These are phyloP conservation scores for Radiomyces spectabilis DNA, from an alignment of 192 early-diverging fungal genomes.

Conservation along the genomic window DNA sequence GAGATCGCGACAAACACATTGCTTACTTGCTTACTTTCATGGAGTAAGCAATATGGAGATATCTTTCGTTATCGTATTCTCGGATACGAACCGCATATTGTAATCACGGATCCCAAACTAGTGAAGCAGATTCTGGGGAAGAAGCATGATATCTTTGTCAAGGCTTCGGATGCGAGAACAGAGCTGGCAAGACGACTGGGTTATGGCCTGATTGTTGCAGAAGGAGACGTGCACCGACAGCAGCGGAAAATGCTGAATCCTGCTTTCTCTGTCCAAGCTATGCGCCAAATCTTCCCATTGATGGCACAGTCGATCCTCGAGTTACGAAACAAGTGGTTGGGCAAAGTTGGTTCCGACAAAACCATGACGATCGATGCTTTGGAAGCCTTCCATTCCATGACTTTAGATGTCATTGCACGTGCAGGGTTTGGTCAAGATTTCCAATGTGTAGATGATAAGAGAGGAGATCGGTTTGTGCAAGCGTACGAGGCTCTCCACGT, in stretches of 20 bases:
- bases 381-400: slow-evolving; percentile 30
- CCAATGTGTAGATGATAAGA: slow-evolving; percentile 20
- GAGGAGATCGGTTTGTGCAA: slow-evolving; percentile 21
- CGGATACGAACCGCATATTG: slow-evolving; percentile 27
- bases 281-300: slow-evolving; percentile 35
- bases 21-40: too few relatives aligned
- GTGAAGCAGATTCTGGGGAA: slow-evolving; percentile 36
- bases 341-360: slow-evolving; percentile 19
- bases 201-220: slow-evolving; percentile 40
- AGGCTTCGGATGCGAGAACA: slow-evolving; percentile 16
- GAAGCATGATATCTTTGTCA: slow-evolving; percentile 37
- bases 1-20: too few relatives aligned
- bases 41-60: slow-evolving; percentile 44
- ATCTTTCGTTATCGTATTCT: slow-evolving; percentile 39
- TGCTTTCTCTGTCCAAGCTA: slow-evolving; percentile 34
- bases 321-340: slow-evolving; percentile 33
- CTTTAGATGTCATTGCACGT: slow-evolving; percentile 38
- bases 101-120: slow-evolving; percentile 40
- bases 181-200: slow-evolving; percentile 33
- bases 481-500: slow-evolving; percentile 28
- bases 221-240: slow-evolving; percentile 37
- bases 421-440: slow-evolving; percentile 44
- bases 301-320: slow-evolving; percentile 23
- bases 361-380: not conserved
- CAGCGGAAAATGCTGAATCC: slow-evolving; percentile 56